Evolutionary conservation across 2,329 filamentous ascomycete genomes (phyloP).

Genomic region (Botrytis medusae): DNA sequence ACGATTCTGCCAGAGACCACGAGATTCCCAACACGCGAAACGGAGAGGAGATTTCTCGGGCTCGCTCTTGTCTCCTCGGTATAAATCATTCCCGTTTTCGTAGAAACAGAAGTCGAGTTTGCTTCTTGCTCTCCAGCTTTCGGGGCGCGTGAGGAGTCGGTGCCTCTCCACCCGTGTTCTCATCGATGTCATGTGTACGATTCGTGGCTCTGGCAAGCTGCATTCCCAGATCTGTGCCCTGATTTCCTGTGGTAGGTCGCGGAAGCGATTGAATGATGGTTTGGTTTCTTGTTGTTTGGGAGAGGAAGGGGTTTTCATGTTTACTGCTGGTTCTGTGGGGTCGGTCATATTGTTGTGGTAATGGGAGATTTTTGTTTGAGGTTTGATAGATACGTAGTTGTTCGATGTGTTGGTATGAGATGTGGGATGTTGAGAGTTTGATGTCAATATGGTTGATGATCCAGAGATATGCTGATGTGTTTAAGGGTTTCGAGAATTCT

Average conservation of each 20-base stretch:
- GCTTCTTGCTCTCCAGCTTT: accelerated
- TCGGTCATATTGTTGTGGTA: not conserved
- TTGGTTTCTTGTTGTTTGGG: not conserved
- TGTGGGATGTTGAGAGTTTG: not conserved
- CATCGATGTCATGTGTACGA: not conserved
- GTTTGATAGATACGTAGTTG: not conserved
- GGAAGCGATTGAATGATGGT: not conserved
- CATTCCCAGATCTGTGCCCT: not conserved
- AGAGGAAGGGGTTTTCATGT: too few relatives aligned
- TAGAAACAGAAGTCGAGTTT: not conserved
- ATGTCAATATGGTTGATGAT: not conserved
- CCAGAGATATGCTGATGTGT: not conserved
- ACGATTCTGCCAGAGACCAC: not conserved
- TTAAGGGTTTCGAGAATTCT: not conserved
- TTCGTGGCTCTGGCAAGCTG: not conserved
- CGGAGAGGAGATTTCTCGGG: not conserved
- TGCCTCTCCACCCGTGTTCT: not conserved
- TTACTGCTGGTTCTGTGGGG: too few relatives aligned
- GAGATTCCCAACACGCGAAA: not conserved
- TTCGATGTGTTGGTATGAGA: not conserved
- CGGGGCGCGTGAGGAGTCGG: not conserved
- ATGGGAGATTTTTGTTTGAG: not conserved
- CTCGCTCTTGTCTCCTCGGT: not conserved
- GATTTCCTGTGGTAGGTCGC: not conserved
- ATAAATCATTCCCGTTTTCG: not conserved